These are phyloP conservation scores for Neoboletus magnificus DNA, from an alignment of 768 basidiomycete species.

Conservation along the genomic window DNA sequence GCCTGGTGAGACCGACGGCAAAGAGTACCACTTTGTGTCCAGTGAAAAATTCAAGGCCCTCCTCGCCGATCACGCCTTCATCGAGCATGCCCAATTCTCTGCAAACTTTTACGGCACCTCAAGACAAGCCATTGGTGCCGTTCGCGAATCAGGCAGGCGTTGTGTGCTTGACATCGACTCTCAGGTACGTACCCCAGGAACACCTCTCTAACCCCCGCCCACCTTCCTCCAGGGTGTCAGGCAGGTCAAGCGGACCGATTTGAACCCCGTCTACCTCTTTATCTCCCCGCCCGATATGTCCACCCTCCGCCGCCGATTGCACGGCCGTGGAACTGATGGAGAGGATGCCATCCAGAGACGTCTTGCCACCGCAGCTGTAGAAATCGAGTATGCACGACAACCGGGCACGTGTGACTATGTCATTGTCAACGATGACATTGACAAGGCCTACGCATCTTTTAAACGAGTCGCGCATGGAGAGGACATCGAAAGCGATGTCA, in stretches of 20 bases:
- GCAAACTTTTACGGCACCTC: slow-evolving; percentile 94
- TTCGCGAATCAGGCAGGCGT: slow-evolving; percentile 65
- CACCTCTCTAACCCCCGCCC: neutral
- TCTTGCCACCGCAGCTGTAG: slow-evolving; percentile 70
- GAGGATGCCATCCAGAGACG: slow-evolving; percentile 70
- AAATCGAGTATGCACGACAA: slow-evolving; percentile 82
- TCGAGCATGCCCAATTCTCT: slow-evolving; percentile 93
- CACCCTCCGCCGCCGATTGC: slow-evolving; percentile 67
- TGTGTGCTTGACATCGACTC: slow-evolving; percentile 97
- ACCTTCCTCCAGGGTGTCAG: slow-evolving; percentile 68
- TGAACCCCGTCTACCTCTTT: slow-evolving; percentile 89
- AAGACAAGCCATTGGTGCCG: slow-evolving; percentile 66
- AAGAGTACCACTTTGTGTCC: slow-evolving; percentile 84
- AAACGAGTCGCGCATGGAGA: slow-evolving; percentile 75
- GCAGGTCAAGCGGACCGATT: slow-evolving; percentile 78
- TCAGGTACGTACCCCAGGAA: slow-evolving; percentile 47
- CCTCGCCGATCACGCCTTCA: slow-evolving; percentile 70
- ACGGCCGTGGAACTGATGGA: slow-evolving; percentile 80
- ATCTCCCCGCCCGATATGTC: slow-evolving; percentile 82
- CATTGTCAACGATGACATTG: slow-evolving; percentile 88
- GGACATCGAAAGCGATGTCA: slow-evolving; percentile 49
- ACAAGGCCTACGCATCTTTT: slow-evolving; percentile 77
- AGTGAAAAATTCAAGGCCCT: slow-evolving; percentile 69
- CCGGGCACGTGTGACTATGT: slow-evolving; percentile 73
- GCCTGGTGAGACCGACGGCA: slow-evolving; percentile 76